Evolutionary conservation across 2,329 filamentous ascomycete species (phyloP).

Genomic region (Pseudogymnoascus sp.): DNA sequence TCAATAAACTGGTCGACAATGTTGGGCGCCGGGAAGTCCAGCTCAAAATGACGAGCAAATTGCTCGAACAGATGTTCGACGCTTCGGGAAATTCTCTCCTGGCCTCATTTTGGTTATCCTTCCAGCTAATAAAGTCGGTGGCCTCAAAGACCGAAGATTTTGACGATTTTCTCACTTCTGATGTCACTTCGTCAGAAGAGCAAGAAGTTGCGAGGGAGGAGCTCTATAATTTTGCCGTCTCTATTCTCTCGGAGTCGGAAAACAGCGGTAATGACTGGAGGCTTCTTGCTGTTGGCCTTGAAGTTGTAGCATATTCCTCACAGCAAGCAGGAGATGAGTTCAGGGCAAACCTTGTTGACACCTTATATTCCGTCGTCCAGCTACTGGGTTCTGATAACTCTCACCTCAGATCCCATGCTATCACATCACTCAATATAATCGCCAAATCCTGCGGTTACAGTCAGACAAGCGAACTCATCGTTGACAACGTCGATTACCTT

Average conservation of each 20-base stretch:
- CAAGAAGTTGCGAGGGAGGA: conserved; percentile 50
- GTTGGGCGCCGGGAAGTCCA: conserved; percentile 52
- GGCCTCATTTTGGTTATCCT: conserved; percentile 72
- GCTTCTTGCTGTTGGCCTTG: conserved; percentile 69
- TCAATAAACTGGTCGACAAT: conserved; percentile 50
- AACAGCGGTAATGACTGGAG: conserved; percentile 55
- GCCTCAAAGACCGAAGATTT: conserved; percentile 45
- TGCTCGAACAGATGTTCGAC: conserved; percentile 56
- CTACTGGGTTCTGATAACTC: conserved; percentile 66
- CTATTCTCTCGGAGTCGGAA: conserved; percentile 49
- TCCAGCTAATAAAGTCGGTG: conserved; percentile 59
- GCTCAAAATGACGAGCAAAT: conserved; percentile 52
- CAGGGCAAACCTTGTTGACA: conserved; percentile 78
- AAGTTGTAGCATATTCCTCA: conserved; percentile 71
- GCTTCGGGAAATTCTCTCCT: conserved; percentile 52
- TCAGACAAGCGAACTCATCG: conserved; percentile 68
- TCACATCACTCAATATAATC: conserved; percentile 75
- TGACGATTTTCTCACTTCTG: conserved; percentile 59
- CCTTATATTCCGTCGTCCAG: conserved; percentile 86
- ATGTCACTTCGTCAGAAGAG: conserved; percentile 32
- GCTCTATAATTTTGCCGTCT: conserved; percentile 61
- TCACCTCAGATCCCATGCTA: conserved; percentile 69
- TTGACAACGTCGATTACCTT: conserved; percentile 93
- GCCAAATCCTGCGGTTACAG: conserved; percentile 66
- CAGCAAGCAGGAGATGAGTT: conserved; percentile 60